A percentile compares a stretch with the other conserved stretches of the same genome.
These are phyloP conservation scores for Ganoderma lingzhi DNA, from an alignment of 1,284 basidiomycete species.

Conservation along the genomic window DNA sequence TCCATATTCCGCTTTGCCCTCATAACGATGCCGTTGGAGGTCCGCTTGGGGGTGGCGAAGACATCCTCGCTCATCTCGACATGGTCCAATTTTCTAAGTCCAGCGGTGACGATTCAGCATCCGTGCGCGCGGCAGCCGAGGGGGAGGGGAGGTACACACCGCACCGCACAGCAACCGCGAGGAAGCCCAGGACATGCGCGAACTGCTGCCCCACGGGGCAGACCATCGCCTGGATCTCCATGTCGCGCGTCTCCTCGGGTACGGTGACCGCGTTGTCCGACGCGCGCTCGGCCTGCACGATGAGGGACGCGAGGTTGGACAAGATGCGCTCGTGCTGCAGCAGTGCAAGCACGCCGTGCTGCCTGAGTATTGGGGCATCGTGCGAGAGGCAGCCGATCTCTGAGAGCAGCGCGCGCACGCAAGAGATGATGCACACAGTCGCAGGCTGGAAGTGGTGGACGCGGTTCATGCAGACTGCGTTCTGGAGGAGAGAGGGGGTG, in stretches of 20 bases:
- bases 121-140: constrained; percentile 42
- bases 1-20: constrained; percentile 32
- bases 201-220: constrained; percentile 78
- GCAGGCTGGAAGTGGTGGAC: constrained; percentile 88
- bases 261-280: constrained; percentile 57
- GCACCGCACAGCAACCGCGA: constrained; percentile 80
- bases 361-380: constrained; percentile 78
- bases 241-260: constrained; percentile 57
- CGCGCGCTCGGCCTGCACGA: constrained; percentile 84
- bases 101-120: constrained; percentile 43
- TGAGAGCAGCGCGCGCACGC: constrained; percentile 89
- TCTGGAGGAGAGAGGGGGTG: constrained; percentile 86
- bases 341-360: constrained; percentile 72
- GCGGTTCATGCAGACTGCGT: constrained; percentile 80
- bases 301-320: constrained; percentile 83
- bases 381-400: constrained; percentile 88
- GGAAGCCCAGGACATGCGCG: constrained; percentile 73
- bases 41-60: constrained; percentile 32
- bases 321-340: constrained; percentile 87
- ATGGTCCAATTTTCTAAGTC: constrained; percentile 34
- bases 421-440: constrained; percentile 91
- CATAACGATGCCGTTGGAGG: constrained; percentile 36
- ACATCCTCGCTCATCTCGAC: constrained; percentile 33
- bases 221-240: constrained; percentile 78
- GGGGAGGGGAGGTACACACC: constrained; percentile 81